A percentile compares a stretch with the other conserved stretches of the same genome.
Conservation (phyloP, 2,329 filamentous ascomycete species). For the Neofusicoccum parvum region DNA sequence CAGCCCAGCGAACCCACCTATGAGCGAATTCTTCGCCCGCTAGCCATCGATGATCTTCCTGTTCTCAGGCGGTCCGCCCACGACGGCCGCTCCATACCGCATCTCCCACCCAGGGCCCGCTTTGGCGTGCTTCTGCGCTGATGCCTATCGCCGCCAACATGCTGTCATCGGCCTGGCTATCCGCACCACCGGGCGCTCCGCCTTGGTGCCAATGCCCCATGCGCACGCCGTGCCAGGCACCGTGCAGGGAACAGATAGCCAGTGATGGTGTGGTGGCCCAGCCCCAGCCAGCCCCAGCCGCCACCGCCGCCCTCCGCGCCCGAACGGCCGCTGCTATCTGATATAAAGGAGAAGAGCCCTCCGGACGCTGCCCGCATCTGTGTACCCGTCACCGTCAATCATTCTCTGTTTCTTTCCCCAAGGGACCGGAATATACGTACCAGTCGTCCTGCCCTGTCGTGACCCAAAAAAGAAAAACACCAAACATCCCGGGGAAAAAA, state of each 20-base stretch:
- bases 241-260: constrained; percentile 11
- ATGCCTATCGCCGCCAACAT: constrained; percentile 12
- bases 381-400: constrained; percentile 13
- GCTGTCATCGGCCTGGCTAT: constrained; percentile 9
- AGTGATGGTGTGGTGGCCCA: constrained; percentile 11
- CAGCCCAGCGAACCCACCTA: constrained; percentile 9
- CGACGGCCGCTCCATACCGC: background rate
- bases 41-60: constrained; percentile 10
- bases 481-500: background rate
- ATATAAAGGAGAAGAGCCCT: constrained; percentile 8
- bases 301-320: constrained; percentile 10
- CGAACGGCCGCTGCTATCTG: background rate
- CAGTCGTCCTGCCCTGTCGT: background rate
- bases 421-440: background rate
- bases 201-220: background rate
- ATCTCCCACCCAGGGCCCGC: background rate
- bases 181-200: background rate
- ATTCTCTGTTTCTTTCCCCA: background rate
- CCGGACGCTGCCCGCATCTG: background rate
- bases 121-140: background rate
- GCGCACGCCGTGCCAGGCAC: constrained; percentile 2
- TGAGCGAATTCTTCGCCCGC: constrained; percentile 13
- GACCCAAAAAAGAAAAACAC: background rate
- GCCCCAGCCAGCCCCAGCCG: constrained; percentile 14
- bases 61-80: background rate